Base-by-base conservation (phyloP, 1,284 basidiomycete species). In the Ceraceosorus bombacis region DNA sequence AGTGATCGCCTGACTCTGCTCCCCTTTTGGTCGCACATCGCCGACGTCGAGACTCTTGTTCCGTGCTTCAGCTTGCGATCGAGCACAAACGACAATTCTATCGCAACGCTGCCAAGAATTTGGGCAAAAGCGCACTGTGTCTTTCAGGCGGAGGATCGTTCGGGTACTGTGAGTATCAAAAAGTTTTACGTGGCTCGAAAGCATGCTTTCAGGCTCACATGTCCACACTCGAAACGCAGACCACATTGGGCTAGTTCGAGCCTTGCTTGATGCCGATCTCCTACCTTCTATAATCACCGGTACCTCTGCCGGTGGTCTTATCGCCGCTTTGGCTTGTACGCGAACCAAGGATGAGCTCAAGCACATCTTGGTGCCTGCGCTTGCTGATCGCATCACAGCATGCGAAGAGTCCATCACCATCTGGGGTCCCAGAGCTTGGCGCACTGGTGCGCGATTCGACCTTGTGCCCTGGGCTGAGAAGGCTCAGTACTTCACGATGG, bases 51-150 rank as follows among this genome's bases (percentile, higher is more conserved):
- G 9, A 15, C 43, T 10, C 43, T 46, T 2, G 10, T 46, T 15
- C 43, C 43, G 10, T 10, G 43, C 27, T 27, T 27, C 43, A 46
- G 41, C 80, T 97, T 6, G 84, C 88, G 0, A 80, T 85, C 7
- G 89, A 95, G 64, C 90, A 95, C 79, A 98, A 97, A 81, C 85
- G 86, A 66, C 83, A 85, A 5, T 96, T 99, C 78, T 98, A 95
- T 81, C 88, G 89, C 76, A 86, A 84, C 61, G 85, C 88, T 50
- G 90, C 90, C 74, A 88, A 81, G 62, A 95, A 96, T 78, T 83
- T 95, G 36, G 94, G 94, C 65, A 82, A 83, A n/a, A 84, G 88
- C 54, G 95, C 94, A 0, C 80, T 98, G 5, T 97, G 94, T 78
- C 82, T 98, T 5, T 92, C 89, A 10, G 94, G 94, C 15, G 94